Evolutionary conservation across 2,329 filamentous ascomycete species (phyloP).

Genomic region (Thermothelomyces thermophilus): DNA sequence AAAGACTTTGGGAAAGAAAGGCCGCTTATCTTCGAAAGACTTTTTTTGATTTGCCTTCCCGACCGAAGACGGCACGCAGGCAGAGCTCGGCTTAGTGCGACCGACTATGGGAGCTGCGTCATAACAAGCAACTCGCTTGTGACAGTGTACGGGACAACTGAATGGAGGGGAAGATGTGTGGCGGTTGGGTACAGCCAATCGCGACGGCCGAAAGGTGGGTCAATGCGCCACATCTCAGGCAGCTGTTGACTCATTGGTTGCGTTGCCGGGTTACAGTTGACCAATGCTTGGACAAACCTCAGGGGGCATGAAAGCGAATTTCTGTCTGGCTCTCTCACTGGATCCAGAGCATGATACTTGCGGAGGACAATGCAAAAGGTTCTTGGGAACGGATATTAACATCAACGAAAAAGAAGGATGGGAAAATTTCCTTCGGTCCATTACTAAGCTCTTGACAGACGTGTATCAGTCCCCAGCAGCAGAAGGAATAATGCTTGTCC

Average conservation of each 20-base stretch:
- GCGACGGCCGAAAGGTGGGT: slow-evolving; percentile 8
- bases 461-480: no score
- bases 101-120: slow-evolving; percentile 25
- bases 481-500: no score
- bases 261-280: background rate
- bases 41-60: background rate
- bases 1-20: slow-evolving; percentile 1
- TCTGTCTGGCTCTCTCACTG: no score
- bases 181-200: slow-evolving; percentile 23
- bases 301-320: no score
- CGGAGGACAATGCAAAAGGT: no score
- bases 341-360: no score
- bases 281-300: no score
- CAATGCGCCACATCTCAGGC: slow-evolving; percentile 12
- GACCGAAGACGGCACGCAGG: slow-evolving; percentile 1
- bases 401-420: no score
- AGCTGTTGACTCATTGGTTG: slow-evolving; percentile 6
- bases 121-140: slow-evolving; percentile 22
- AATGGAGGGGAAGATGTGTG: slow-evolving; percentile 22
- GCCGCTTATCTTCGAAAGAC: background rate
- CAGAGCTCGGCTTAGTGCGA: slow-evolving; percentile 13
- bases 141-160: slow-evolving; percentile 16
- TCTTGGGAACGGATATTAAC: no score
- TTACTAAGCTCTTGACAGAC: no score
- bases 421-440: no score